A percentile compares a stretch with the other conserved stretches of the same genome.
Evolutionary conservation across 768 basidiomycete genomes (phyloP).

Genomic region (Coprinellus aureogranulatus): DNA sequence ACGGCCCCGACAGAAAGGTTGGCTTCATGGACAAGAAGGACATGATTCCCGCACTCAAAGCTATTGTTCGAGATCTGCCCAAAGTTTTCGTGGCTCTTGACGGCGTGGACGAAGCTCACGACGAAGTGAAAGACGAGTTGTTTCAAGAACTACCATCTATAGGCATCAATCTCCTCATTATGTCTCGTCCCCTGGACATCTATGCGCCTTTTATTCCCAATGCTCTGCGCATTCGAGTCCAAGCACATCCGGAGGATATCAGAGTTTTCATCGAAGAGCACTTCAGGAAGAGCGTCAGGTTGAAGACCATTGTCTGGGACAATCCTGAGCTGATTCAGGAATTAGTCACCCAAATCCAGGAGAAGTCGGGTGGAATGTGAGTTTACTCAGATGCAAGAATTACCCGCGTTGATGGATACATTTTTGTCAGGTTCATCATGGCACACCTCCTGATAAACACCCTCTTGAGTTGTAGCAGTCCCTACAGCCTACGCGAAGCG

Average conservation of each 20-base stretch:
- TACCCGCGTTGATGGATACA: too few relatives aligned
- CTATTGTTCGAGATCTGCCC: neutral
- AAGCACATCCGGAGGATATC: slow-evolving; percentile 2
- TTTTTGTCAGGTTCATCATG: neutral
- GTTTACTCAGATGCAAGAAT: too few relatives aligned
- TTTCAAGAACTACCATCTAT: neutral
- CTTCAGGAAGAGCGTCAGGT: neutral
- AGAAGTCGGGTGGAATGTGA: neutral
- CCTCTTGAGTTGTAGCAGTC: neutral
- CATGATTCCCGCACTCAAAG: neutral
- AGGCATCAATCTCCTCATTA: neutral
- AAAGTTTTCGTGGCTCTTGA: slow-evolving; percentile 1
- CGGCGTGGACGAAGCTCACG: neutral
- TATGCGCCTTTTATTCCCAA: neutral
- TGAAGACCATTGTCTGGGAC: neutral
- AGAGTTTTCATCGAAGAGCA: neutral
- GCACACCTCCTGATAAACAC: neutral
- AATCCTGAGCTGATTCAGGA: neutral
- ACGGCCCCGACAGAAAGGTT: neutral
- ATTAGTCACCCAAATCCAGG: neutral
- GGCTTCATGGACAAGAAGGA: neutral
- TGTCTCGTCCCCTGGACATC: neutral
- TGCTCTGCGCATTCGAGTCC: neutral
- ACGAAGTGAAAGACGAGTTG: slow-evolving; percentile 1
- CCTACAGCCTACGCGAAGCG: neutral